Percentiles rank a stretch among this genome's conserved stretches.
Evolutionary conservation across 1,284 basidiomycete genomes (phyloP).

Genomic region (Phylloboletellus chloephorus): DNA sequence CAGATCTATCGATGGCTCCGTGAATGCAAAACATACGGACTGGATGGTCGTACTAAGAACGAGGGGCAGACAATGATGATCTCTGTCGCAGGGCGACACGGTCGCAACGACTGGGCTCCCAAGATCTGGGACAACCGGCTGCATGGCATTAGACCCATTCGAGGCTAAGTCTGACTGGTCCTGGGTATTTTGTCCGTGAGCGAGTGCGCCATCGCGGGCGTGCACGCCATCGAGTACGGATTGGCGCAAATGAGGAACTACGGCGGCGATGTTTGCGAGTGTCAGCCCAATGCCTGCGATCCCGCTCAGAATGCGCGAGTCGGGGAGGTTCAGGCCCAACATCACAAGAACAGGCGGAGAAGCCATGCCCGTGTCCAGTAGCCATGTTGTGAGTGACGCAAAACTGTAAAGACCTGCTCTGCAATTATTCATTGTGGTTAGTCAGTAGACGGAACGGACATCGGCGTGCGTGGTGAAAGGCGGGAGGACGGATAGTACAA

Average conservation of each 20-base stretch:
- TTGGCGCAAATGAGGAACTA: conserved; percentile 26
- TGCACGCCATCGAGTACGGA: conserved; percentile 15
- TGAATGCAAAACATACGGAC: neutral
- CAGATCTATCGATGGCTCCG: neutral
- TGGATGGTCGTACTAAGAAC: conserved; percentile 1
- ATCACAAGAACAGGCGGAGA: conserved; percentile 26
- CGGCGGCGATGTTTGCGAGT: conserved; percentile 22
- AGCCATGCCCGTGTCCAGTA: conserved; percentile 21
- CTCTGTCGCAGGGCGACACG: neutral
- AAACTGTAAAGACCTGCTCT: conserved; percentile 28
- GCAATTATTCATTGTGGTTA: conserved; percentile 18
- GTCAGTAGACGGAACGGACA: conserved; percentile 3
- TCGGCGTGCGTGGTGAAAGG: conserved; percentile 1
- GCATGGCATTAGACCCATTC: neutral
- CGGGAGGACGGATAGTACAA: neutral
- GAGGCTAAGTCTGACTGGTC: neutral
- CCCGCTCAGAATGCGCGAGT: conserved; percentile 26
- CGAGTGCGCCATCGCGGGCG: neutral
- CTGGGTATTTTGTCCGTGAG: neutral
- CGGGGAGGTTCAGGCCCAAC: conserved; percentile 25
- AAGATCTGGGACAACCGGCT: neutral
- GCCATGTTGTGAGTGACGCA: conserved; percentile 19
- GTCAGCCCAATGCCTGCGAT: conserved; percentile 27
- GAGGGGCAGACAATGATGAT: neutral
- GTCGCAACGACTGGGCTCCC: neutral